phyloP scores from a whole-genome alignment of 441 rosid species.

The Erodium trifolium region DNA sequence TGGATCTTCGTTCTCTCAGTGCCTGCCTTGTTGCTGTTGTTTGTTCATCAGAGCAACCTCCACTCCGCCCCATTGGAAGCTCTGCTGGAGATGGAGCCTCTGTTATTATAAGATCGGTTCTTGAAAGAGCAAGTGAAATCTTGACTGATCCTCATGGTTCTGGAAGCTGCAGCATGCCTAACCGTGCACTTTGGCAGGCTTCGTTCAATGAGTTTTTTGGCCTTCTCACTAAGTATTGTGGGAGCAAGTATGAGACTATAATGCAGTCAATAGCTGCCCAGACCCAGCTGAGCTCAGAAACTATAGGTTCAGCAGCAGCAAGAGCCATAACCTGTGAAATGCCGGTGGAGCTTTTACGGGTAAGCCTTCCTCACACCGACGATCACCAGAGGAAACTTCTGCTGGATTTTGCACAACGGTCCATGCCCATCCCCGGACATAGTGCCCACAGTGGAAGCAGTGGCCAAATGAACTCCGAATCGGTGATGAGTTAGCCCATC shows the following conservation, averaged over 20 bases:
- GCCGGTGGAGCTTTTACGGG: constrained; percentile 93
- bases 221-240: constrained; percentile 87
- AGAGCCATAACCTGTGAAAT: constrained; percentile 66
- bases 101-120: constrained; percentile 29
- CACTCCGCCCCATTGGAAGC: constrained; percentile 91
- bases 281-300: constrained; percentile 40
- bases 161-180: constrained; percentile 39
- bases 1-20: constrained; percentile 86
- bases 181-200: constrained; percentile 82
- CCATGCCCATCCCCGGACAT: constrained; percentile 15
- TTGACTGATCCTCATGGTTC: constrained; percentile 30
- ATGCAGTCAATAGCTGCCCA: constrained; percentile 19
- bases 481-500: constrained; percentile 12
- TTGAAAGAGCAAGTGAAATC: background rate
- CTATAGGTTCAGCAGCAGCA: constrained; percentile 39
- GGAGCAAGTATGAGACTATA: constrained; percentile 59
- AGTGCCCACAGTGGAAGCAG: constrained; percentile 11
- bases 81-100: constrained; percentile 89
- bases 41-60: constrained; percentile 95
- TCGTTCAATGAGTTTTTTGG: constrained; percentile 86
- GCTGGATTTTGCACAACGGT: constrained; percentile 23
- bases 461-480: constrained; percentile 21
- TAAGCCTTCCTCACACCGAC: constrained; percentile 79
- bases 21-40: constrained; percentile 95
- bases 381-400: constrained; percentile 63